phyloP scores from a whole-genome alignment of 805 yeast species.

The Saccharomycopsis schoenii region DNA sequence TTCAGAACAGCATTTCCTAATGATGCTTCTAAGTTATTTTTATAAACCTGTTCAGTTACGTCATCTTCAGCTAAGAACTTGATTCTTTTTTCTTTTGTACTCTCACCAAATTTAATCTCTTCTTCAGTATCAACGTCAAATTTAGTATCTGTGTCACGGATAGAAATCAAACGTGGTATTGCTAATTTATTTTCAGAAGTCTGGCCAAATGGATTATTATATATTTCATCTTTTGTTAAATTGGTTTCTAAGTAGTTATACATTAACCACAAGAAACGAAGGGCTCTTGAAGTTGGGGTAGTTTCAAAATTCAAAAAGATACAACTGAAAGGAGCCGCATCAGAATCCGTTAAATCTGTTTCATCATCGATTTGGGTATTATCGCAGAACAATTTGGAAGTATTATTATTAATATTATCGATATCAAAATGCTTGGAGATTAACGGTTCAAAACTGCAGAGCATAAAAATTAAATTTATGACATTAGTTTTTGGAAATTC shows the following conservation, averaged over 20 bases:
- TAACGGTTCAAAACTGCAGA: constrained; percentile 54
- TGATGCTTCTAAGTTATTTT: background rate
- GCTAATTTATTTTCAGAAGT: constrained; percentile 27
- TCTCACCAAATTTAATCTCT: constrained; percentile 35
- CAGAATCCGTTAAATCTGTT: constrained; percentile 21
- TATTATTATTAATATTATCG: background rate
- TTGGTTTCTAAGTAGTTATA: constrained; percentile 75
- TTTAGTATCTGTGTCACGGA: constrained; percentile 22
- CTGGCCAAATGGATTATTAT: constrained; percentile 47
- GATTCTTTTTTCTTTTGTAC: constrained; percentile 24
- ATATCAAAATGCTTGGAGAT: constrained; percentile 31
- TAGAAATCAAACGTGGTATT: constrained; percentile 30
- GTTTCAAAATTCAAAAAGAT: constrained; percentile 55
- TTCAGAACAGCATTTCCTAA: background rate
- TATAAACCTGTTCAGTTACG: background rate
- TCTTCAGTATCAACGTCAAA: constrained; percentile 33
- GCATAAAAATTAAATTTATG: constrained; percentile 62
- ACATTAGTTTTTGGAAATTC: constrained; percentile 47
- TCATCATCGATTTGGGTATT: constrained; percentile 3
- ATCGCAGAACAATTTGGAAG: background rate
- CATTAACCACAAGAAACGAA: constrained; percentile 72
- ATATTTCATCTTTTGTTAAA: constrained; percentile 40
- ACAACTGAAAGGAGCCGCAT: constrained; percentile 53
- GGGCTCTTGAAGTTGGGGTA: constrained; percentile 57
- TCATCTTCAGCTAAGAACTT: background rate